Evolutionary conservation across 768 basidiomycete species (phyloP), one percentile per base, ranked within the genome.

Genomic region (Mycena floridula): DNA sequence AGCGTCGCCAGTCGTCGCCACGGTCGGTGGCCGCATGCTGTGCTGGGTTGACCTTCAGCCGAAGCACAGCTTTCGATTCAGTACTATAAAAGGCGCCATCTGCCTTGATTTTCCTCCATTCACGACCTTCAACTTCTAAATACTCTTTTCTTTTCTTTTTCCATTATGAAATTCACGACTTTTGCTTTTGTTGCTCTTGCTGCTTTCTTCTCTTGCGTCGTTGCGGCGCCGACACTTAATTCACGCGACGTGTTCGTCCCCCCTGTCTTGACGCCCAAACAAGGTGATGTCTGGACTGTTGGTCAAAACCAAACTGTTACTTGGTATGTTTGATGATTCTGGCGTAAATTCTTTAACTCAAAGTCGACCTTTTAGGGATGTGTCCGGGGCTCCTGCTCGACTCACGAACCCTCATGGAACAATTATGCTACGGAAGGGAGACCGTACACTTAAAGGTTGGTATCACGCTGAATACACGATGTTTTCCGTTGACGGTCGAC

Each of bases 241-340:
- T 32, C 50, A n/a, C 66, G 74, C 25, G 76, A 78, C 43, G 75
- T 78, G 6, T 79, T 65, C 56, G 67, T 62, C 0, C 77, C 77
- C 1, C 59, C 55, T 15, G 61, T 79, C 45, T 52, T 52, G 18
- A 64, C 53, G 28, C 77, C 77, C 1, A 21, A 46, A 15, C 52
- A 53, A 2, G 57, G 50, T 16, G 60, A 63, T 15, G 54, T 66
- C 27, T 79, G 77, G 76, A 50, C 48, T 21, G 63, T 62, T 12
- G 74, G 74, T 4, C 22, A 54, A 15, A 57, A 46, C 4, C 67
- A 66, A 45, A 62, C 56, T 40, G 74, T 79, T 46, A 66, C 63
- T 30, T 79, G 77, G 77, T 69, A 57, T 16, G 63, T 50, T 46
- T 45, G 54, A 52, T 38, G 54, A 38, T 41, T 47, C 35, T 25